Percentiles rank a stretch among this genome's conserved stretches.
Conservation (phyloP, 768 basidiomycete genomes). For the Mycena kentingensis region DNA sequence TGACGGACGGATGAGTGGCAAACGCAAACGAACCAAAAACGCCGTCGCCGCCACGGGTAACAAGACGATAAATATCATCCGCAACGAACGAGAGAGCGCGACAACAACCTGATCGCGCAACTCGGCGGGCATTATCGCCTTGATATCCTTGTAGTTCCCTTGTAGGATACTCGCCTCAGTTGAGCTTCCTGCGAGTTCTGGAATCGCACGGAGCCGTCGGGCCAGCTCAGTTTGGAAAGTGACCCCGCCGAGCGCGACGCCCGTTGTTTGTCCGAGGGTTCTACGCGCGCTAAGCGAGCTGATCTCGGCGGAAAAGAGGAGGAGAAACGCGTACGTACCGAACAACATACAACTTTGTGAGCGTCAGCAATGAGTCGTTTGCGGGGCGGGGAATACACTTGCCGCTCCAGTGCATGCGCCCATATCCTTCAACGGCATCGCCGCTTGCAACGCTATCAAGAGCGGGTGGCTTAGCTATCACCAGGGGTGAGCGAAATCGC, state of each 20-base stretch:
- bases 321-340: background rate
- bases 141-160: constrained; percentile 15
- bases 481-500: background rate
- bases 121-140: constrained; percentile 3
- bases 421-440: constrained; percentile 16
- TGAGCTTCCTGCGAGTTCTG: constrained; percentile 2
- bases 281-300: background rate
- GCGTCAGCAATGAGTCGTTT: background rate
- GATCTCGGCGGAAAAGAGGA: background rate
- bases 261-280: constrained; percentile 10
- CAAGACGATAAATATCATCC: constrained; percentile 11
- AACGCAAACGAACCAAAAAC: constrained; percentile 3
- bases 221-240: constrained; percentile 14
- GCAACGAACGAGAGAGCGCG: constrained; percentile 12
- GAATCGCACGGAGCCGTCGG: constrained; percentile 8
- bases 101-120: constrained; percentile 6
- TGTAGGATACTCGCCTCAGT: constrained; percentile 10
- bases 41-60: background rate
- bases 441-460: constrained; percentile 15
- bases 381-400: background rate
- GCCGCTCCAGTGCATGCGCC: constrained; percentile 12
- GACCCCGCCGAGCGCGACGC: constrained; percentile 11
- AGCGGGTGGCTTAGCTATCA: constrained; percentile 16
- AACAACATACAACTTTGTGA: constrained; percentile 8
- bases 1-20: background rate